Conservation (phyloP, 202 grass and related monocot species). For the Panicum virgatum region DNA sequence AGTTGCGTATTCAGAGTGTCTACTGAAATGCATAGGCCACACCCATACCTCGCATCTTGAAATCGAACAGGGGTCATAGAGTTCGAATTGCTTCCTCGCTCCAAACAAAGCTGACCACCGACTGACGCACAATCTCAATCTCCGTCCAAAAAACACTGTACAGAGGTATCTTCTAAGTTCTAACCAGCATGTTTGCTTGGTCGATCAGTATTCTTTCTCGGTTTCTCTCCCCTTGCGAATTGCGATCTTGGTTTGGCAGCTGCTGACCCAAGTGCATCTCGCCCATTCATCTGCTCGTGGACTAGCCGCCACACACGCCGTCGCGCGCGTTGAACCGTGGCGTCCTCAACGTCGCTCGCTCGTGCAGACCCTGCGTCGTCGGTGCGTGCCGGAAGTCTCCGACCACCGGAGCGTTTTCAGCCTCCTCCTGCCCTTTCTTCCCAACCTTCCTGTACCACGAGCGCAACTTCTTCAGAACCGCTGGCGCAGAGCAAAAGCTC, state of each 20-base stretch:
- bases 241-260: conserved; percentile 17
- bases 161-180: background rate
- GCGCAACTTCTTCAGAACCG: background rate
- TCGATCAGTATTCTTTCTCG: background rate
- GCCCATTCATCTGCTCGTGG: background rate
- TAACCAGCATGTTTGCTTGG: background rate
- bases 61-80: background rate
- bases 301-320: background rate
- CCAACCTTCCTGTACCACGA: background rate
- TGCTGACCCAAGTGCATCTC: background rate
- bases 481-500: background rate
- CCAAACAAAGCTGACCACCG: background rate
- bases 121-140: background rate
- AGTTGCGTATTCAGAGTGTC: no score
- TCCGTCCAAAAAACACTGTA: background rate
- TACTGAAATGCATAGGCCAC: no score
- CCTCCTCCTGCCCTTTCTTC: background rate
- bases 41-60: background rate
- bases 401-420: background rate
- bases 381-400: background rate
- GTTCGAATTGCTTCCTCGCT: background rate
- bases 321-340: background rate
- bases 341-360: background rate
- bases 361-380: background rate
- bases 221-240: no score